Base-by-base conservation (phyloP, 768 basidiomycete species). In the Suillus americanus region DNA sequence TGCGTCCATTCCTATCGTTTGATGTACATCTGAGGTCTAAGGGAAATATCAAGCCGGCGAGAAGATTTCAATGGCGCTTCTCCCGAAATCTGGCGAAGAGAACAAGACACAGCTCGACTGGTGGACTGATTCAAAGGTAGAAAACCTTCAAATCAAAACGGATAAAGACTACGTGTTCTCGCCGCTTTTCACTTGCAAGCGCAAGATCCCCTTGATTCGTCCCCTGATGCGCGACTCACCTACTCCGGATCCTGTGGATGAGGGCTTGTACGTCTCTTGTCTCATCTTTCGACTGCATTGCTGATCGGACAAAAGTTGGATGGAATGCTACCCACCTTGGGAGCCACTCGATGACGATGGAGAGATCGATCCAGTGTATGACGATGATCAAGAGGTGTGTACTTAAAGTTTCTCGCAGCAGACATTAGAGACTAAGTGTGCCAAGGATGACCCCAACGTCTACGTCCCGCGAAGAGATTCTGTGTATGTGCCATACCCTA, bases 291-390 rank as follows among this genome's bases (percentile, higher is more conserved):
- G 33, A 30, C 18, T 2, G 12, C 35, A 25, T 25, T 51, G 8
- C 48, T 46, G 20, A 55, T n/a, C 41, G 7, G 13, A 18, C 20
- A 13, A 16, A 35, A 76, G 73, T 43, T 76, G 73, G 74, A 25
- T n/a, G 2, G 71, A 74, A 3, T 65, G n/a, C 2, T 2, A 3
- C 3, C 38, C 62, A 7, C 66, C 73, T 5, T 74, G 74, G 73
- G 62, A 68, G 0, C 71, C 73, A 1, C 71, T 74, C 53, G 38
- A 71, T 43, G 68, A 76, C 1, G 73, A 76, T 9, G 73, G 73
- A 10, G 68, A 63, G 5, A 67, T 65, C 35, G 74, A 76, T 35
- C n/a, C 33, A 10, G 35, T 75, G 33, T 54, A 54, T 54, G 53
- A 54, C 12, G 51, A 53, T 54, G 12, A 35, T 50, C 28, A 50